phyloP scores from a whole-genome alignment of 768 basidiomycete species.

The Macrolepiota fuliginosa region DNA sequence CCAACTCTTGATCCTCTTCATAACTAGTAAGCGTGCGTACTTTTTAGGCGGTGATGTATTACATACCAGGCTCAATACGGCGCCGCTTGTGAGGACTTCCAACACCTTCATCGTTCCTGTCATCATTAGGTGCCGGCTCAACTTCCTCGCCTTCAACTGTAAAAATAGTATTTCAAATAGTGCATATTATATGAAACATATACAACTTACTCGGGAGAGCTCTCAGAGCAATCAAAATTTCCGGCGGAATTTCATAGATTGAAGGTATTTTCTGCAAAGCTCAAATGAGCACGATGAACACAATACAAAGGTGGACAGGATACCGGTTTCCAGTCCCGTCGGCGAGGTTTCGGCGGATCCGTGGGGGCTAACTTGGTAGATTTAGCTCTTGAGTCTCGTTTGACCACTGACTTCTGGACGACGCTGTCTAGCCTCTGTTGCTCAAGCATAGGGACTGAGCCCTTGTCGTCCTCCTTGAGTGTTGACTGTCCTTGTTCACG shows the following conservation, averaged over 20 bases:
- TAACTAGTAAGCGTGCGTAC: neutral
- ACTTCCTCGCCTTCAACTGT: conserved; percentile 3
- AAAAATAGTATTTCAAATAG: neutral
- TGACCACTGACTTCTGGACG: neutral
- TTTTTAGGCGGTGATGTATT: neutral
- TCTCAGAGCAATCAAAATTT: neutral
- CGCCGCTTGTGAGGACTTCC: neutral
- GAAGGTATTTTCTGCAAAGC: neutral
- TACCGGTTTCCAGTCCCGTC: conserved; percentile 1
- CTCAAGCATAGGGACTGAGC: neutral
- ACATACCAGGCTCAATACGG: conserved; percentile 1
- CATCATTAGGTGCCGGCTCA: neutral
- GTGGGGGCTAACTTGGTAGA: neutral
- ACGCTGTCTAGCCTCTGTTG: neutral
- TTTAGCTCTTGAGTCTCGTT: neutral
- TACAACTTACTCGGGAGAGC: conserved; percentile 1
- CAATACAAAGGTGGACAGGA: neutral
- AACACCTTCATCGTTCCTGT: neutral
- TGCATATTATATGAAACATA: neutral
- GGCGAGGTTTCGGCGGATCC: neutral
- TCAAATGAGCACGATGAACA: neutral
- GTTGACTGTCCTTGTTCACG: neutral
- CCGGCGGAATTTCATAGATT: neutral
- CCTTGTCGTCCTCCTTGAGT: neutral
- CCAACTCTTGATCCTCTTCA: neutral